phyloP scores from a whole-genome alignment of 1,139 yeast genomes.

The Blastobotrys niveus region DNA sequence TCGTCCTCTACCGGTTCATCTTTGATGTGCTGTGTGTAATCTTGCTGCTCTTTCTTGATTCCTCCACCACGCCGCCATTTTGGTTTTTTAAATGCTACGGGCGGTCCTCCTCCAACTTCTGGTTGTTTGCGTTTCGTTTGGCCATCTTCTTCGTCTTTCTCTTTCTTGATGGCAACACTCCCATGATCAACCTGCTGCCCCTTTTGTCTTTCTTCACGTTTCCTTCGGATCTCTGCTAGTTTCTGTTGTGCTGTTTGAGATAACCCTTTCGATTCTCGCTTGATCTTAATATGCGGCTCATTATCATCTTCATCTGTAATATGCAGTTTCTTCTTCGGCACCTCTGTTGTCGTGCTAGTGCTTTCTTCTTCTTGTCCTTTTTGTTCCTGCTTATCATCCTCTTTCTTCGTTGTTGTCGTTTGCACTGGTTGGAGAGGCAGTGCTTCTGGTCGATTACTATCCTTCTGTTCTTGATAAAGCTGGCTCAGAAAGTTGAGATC shows the following conservation, averaged over 20 bases:
- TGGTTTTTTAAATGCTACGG: too few species aligned
- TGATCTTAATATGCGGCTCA: neutral
- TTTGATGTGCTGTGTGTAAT: neutral
- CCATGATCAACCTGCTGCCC: neutral
- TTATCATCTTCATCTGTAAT: constrained; percentile 4
- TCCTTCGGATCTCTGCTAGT: constrained; percentile 22
- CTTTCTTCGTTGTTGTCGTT: neutral
- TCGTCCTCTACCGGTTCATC: too few species aligned
- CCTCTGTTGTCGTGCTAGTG: too few species aligned
- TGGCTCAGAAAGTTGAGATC: constrained; percentile 24
- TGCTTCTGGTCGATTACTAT: neutral
- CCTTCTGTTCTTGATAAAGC: constrained; percentile 18
- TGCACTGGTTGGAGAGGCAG: neutral
- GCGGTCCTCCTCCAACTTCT: too few species aligned
- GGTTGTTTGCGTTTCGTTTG: neutral
- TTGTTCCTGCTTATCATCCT: neutral
- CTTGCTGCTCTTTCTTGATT: too few species aligned
- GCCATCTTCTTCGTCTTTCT: neutral
- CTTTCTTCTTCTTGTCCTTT: too few species aligned
- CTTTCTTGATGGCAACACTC: neutral
- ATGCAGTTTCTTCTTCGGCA: neutral
- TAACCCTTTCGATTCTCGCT: constrained; percentile 8
- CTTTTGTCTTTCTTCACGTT: constrained; percentile 10
- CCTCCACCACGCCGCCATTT: too few species aligned
- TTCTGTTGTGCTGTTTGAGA: constrained; percentile 23